Conservation (phyloP, 768 basidiomycete species). For the Kwoniella sp. region DNA sequence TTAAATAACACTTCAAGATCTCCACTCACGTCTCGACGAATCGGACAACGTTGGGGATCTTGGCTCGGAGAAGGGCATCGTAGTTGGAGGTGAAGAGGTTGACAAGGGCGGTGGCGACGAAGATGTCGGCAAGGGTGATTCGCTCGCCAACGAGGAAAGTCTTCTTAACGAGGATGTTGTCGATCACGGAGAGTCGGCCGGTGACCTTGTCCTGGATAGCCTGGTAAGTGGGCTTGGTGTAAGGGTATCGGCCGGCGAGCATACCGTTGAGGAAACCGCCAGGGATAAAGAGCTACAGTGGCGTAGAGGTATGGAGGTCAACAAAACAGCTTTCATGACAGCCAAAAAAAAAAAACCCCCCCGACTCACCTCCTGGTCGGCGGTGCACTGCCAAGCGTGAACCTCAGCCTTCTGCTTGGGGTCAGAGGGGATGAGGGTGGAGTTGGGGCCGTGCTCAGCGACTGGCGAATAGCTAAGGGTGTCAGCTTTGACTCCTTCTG, state of each 20-base stretch:
- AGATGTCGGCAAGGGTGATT: constrained; percentile 88
- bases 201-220: constrained; percentile 54
- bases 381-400: constrained; percentile 81
- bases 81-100: constrained; percentile 62
- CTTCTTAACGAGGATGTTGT: constrained; percentile 70
- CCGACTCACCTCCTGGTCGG: constrained; percentile 68
- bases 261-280: constrained; percentile 59
- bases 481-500: background rate
- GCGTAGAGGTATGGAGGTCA: background rate
- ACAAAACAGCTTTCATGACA: background rate
- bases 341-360: background rate
- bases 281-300: constrained; percentile 55
- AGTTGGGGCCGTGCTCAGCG: constrained; percentile 72
- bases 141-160: constrained; percentile 94
- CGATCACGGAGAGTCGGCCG: constrained; percentile 67
- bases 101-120: constrained; percentile 65
- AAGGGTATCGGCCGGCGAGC: constrained; percentile 61
- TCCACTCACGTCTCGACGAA: constrained; percentile 70
- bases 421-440: constrained; percentile 71
- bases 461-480: constrained; percentile 68
- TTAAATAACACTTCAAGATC: background rate
- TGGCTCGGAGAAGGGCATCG: constrained; percentile 68
- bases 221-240: constrained; percentile 68
- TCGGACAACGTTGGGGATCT: constrained; percentile 76
- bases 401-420: constrained; percentile 71